phyloP scores from a whole-genome alignment of 2,329 filamentous ascomycete species.

The Pyricularia grisea region DNA sequence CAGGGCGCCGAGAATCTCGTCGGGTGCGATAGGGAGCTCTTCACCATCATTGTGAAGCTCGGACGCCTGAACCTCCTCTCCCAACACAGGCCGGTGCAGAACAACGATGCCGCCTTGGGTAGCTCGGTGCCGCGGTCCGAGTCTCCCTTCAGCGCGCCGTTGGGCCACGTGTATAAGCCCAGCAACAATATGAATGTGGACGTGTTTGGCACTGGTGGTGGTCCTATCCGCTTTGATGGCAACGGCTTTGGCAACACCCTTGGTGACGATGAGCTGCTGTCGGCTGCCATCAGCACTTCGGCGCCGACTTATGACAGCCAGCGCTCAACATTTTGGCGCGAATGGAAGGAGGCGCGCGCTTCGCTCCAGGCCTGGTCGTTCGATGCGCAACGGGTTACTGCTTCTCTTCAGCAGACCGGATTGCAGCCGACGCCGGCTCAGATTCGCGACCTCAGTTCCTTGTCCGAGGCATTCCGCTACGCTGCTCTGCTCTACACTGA shows the following conservation, averaged over 20 bases:
- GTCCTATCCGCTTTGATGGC: slow-evolving; percentile 47
- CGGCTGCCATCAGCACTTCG: slow-evolving; percentile 27
- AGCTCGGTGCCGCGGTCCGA: slow-evolving; percentile 20
- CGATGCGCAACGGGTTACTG: slow-evolving; percentile 41
- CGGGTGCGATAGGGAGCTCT: slow-evolving; percentile 78
- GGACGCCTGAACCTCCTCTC: slow-evolving; percentile 78
- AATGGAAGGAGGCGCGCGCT: slow-evolving; percentile 73
- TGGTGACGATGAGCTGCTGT: slow-evolving; percentile 43
- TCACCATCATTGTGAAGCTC: slow-evolving; percentile 76
- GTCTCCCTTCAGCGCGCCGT: slow-evolving; percentile 30
- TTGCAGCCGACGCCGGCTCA: slow-evolving; percentile 45
- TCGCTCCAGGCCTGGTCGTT: slow-evolving; percentile 78
- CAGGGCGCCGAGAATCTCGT: slow-evolving; percentile 73
- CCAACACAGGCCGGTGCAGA: slow-evolving; percentile 51
- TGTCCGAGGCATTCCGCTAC: slow-evolving; percentile 86
- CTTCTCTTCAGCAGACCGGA: slow-evolving; percentile 31
- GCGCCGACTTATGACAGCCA: slow-evolving; percentile 46
- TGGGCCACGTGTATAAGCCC: slow-evolving; percentile 32
- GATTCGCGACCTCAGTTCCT: slow-evolving; percentile 64
- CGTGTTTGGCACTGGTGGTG: slow-evolving; percentile 23
- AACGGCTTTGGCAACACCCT: slow-evolving; percentile 52
- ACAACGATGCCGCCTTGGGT: slow-evolving; percentile 14
- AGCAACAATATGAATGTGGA: slow-evolving; percentile 15
- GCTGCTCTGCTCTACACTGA: slow-evolving; percentile 84
- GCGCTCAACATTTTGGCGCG: slow-evolving; percentile 65